Evolutionary conservation across 1,139 yeast species (phyloP).

Genomic region (Candida frijolesensis): DNA sequence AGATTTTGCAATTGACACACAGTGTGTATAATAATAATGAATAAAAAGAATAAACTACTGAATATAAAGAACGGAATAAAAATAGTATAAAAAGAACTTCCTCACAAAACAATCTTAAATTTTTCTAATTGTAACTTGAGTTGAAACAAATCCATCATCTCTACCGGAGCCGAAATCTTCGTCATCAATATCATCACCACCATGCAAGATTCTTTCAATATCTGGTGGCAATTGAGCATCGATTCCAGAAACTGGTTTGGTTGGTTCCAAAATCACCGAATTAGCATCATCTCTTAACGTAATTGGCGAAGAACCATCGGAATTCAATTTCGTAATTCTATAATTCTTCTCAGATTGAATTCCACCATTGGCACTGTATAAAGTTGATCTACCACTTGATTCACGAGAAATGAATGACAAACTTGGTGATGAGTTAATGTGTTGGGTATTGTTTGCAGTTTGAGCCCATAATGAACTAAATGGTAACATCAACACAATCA

Average conservation of each 20-base stretch:
- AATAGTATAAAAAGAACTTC: not conserved
- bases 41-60: not conserved
- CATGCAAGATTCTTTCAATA: conserved; percentile 13
- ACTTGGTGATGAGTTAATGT: conserved; percentile 21
- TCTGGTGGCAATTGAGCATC: conserved; percentile 15
- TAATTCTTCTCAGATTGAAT: conserved; percentile 1
- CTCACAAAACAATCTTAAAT: not conserved
- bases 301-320: conserved; percentile 7
- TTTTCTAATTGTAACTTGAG: not conserved
- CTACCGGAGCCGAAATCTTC: not conserved
- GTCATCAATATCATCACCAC: not conserved
- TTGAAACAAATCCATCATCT: conserved; percentile 1
- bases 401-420: conserved; percentile 20
- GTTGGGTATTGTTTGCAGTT: conserved; percentile 45
- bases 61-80: not conserved
- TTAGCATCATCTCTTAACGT: conserved; percentile 12
- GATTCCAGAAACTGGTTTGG: conserved; percentile 6
- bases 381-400: conserved; percentile 14
- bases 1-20: not conserved
- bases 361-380: conserved; percentile 4
- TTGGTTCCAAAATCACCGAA: conserved; percentile 3
- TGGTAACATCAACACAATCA: conserved; percentile 69
- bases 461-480: conserved; percentile 87
- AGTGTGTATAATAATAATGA: too few relatives aligned
- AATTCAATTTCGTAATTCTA: conserved; percentile 8